Base-by-base conservation (phyloP, 129 eudicot species). In the Gnaphalium uliginosum region DNA sequence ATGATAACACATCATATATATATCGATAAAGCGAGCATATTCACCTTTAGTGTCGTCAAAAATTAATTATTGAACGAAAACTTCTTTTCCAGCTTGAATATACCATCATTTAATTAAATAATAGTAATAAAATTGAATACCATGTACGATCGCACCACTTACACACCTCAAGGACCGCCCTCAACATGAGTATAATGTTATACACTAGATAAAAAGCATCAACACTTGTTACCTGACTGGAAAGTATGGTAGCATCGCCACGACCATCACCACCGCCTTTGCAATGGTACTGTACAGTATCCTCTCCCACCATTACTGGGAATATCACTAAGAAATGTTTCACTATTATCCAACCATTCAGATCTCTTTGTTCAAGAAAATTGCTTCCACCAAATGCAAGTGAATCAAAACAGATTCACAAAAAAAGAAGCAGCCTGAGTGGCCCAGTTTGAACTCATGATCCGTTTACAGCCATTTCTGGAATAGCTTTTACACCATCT, bases 381-480 rank as follows among this genome's bases (percentile, higher is more conserved):
- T 23, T 53, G 78, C 84, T 35, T 83, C 73, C 18, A 33, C 54
- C 63, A 71, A 10, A 71, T 17, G 64, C 75, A 73, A 64, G 70
- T 66, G 32, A 71, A 43, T 48, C 62, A 66, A 10, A 67, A 68
- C 65, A 66, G 69, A 69, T 48, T 53, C 68, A 72, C 77, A 53
- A 57, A 73, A 68, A 59, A 63, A 11, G n/a, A n/a, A n/a, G n/a
- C n/a, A n/a, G 58, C 76, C 71, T 27, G 66, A 74, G 23, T 26
- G 63, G 61, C 69, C 35, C 13, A 58, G 48, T 56, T 13, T 61
- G 27, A 84, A 76, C 64, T 90, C 84, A 92, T 37, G 95, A 90
- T 59, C 95, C 98, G 66, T 86, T 88, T 71, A 85, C 85, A 73
- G 83, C 80, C 90, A 89, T 89, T 67, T 91, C 88, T 7, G 90